Base-by-base conservation (phyloP, 768 basidiomycete genomes). In the Auriculariales sp. region DNA sequence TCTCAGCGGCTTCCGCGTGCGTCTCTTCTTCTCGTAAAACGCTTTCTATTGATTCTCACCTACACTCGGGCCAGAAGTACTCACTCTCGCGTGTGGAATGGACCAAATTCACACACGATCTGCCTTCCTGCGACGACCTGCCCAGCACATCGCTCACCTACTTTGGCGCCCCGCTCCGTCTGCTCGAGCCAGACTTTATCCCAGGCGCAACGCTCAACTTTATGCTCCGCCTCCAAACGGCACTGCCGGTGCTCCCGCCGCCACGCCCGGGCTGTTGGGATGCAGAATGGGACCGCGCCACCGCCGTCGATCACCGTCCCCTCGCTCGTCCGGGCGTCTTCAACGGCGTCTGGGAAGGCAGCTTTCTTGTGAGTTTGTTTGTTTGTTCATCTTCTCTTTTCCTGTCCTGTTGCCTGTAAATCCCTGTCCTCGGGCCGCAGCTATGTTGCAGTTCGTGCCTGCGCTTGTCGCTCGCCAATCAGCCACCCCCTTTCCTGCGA, bases 321-420 rank as follows among this genome's bases (percentile, higher is more conserved):
- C 42, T 51, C 28, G 33, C 32, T 24, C 49, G 28, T 2, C 52
- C 52, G 0, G 54, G 54, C 17, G 54, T 42, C 2, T 51, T 55
- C n/a, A 27, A 42, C 3, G 54, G 54, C 7, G 49, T 47, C 24
- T 55, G 54, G 54, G 54, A 55, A 34, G 54, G 54, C 31, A 34
- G 42, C n/a, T 55, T 55, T 36, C 24, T 47, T 22, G 54, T 55
- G 30, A 9, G 54, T 51, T 14, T 30, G 19, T 19, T 29, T 39
- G 12, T 10, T 28, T 30, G 14, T 52, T 11, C 17, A 11, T 11
- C 33, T 9, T 12, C 11, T 24, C 42, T 22, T 11, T 11, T 47
- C 28, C n/a, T 28, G 14, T 15, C 22, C n/a, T 24, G n/a, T n/a
- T n/a, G n/a, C n/a, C n/a, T n/a, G n/a, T n/a, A n/a, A n/a, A n/a